A percentile compares a stretch with the other conserved stretches of the same genome.
Evolutionary conservation across 768 basidiomycete genomes (phyloP).

Genomic region (Pleurotus platypus): DNA sequence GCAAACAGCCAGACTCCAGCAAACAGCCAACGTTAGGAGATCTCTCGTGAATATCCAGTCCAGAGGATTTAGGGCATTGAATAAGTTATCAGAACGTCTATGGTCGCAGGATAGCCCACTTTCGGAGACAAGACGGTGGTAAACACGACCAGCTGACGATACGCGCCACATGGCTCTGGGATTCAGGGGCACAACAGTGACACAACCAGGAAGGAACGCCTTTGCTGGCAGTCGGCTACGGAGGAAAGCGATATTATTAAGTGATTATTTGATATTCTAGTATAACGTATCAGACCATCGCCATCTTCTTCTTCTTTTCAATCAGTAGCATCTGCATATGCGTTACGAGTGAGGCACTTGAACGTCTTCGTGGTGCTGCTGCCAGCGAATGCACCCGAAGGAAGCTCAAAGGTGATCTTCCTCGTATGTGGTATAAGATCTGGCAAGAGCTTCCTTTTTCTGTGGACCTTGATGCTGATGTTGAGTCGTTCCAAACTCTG

Average conservation of each 20-base stretch:
- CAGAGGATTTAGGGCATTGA: no score
- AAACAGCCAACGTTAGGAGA: no score
- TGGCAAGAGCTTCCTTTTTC: slow-evolving; percentile 5
- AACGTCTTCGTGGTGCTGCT: background rate
- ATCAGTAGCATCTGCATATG: no score
- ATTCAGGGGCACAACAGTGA: no score
- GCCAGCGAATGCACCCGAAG: background rate
- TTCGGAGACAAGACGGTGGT: no score
- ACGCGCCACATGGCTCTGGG: no score
- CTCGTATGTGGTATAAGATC: background rate
- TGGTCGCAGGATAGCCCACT: no score
- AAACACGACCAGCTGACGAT: no score
- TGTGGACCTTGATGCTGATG: slow-evolving; percentile 30
- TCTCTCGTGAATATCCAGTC: no score
- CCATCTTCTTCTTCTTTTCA: background rate
- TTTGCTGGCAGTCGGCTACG: background rate
- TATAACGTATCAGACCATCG: background rate
- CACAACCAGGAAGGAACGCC: no score
- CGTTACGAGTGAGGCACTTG: background rate
- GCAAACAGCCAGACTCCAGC: no score
- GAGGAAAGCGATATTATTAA: background rate
- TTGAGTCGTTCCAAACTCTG: slow-evolving; percentile 39
- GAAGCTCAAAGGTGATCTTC: background rate
- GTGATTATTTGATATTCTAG: background rate
- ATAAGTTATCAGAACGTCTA: no score